Evolutionary conservation across 441 rosid genomes (phyloP).

Genomic region (Pelargonium myrrhifolium): DNA sequence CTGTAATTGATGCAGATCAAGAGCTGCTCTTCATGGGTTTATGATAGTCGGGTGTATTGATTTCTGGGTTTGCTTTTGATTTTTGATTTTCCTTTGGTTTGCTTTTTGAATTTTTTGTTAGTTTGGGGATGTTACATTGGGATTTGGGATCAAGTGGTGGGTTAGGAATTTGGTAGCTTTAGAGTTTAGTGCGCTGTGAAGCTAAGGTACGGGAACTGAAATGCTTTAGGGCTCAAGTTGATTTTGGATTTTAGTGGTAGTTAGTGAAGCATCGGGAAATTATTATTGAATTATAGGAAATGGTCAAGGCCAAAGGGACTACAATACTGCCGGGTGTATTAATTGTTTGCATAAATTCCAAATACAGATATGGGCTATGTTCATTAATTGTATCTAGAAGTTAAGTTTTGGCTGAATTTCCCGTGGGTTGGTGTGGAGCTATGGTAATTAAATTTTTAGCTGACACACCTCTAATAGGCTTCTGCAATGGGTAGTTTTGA

Average conservation of each 20-base stretch:
- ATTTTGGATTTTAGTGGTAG: slow-evolving; percentile 1
- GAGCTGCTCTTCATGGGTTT: slow-evolving; percentile 7
- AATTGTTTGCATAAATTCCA: slow-evolving; percentile 17
- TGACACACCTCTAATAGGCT: slow-evolving; percentile 16
- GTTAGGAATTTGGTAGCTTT: too few relatives aligned
- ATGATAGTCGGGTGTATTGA: background rate
- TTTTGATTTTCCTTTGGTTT: background rate
- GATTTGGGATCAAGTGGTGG: background rate
- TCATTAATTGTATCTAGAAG: slow-evolving; percentile 13
- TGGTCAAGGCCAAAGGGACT: slow-evolving; percentile 6
- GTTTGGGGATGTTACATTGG: slow-evolving; percentile 1
- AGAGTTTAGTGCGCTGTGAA: background rate
- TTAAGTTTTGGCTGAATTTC: slow-evolving; percentile 12
- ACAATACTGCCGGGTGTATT: slow-evolving; percentile 4
- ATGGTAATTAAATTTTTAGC: background rate
- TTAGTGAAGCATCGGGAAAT: background rate
- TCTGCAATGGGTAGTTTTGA: background rate
- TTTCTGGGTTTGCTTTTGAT: slow-evolving; percentile 3
- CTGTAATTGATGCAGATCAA: slow-evolving; percentile 31
- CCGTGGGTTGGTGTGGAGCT: background rate
- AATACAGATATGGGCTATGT: slow-evolving; percentile 10
- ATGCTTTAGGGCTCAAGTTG: background rate
- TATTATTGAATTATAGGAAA: background rate
- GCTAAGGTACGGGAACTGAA: background rate
- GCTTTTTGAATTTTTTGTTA: background rate